Percentiles rank a stretch among this genome's conserved stretches.
These are phyloP conservation scores for Cytospora chrysosperma DNA, from an alignment of 2,329 filamentous ascomycete genomes.

Conservation along the genomic window DNA sequence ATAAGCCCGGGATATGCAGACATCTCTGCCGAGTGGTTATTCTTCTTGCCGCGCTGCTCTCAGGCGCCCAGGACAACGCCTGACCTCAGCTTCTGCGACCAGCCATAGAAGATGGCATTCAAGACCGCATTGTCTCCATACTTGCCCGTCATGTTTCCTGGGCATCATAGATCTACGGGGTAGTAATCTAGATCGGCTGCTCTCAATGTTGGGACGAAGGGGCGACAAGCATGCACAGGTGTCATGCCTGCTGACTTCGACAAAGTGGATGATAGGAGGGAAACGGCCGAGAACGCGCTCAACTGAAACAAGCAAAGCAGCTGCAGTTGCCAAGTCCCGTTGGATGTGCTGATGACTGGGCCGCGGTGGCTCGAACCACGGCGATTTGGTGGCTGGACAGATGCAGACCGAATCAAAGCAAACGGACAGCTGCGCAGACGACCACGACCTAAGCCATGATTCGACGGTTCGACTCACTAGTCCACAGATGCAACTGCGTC, in stretches of 20 bases:
- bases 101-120: background rate
- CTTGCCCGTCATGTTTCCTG: background rate
- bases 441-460: constrained; percentile 28
- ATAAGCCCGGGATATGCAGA: background rate
- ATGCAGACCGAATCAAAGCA: constrained; percentile 34
- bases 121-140: background rate
- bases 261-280: constrained; percentile 8
- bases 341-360: constrained; percentile 16
- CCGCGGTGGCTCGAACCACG: constrained; percentile 20
- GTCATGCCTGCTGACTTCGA: constrained; percentile 4
- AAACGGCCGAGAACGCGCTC: constrained; percentile 18
- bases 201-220: background rate
- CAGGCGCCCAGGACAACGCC: background rate
- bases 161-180: background rate
- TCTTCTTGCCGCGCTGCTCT: background rate
- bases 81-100: background rate
- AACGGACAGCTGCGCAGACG: constrained; percentile 43
- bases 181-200: background rate
- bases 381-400: constrained; percentile 29
- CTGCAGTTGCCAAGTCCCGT: constrained; percentile 20
- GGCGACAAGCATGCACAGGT: constrained; percentile 4
- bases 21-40: background rate
- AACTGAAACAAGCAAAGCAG: constrained; percentile 21
- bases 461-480: constrained; percentile 26
- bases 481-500: constrained; percentile 30